Evolutionary conservation across 2,329 filamentous ascomycete genomes (phyloP), one percentile per base, ranked within the genome.

Genomic region (Monilinia fructigena): DNA sequence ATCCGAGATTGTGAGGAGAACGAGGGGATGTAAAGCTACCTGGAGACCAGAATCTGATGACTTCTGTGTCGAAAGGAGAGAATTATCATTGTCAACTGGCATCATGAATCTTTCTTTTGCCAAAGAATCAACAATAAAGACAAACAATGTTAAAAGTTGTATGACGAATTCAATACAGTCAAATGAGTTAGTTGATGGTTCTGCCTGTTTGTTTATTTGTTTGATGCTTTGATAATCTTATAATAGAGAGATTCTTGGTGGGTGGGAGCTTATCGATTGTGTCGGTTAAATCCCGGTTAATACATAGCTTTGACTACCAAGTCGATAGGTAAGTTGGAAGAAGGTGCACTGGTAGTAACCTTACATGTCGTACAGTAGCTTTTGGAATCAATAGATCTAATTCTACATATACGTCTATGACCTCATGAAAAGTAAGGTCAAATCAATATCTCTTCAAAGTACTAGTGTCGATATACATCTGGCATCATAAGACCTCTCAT

Each of bases 1-100:
- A 79, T 99, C 95, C 72, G 94, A 97, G 74, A 99, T 95, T 71
- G 91, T 96, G 79, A 99, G 91, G 71, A 98, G 89, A 63, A 97
- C 93, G 59, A 99, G 88, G 35, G 95, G 95, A 75, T 99, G 95
- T 23, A 99, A 86, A 73, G 93, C 87, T 66, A 93, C 87, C 70
- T 92, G 89, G 55, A 96, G 86, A 61, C 87, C 86, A 26, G 89
- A 89, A 61, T 75, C 75, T 14, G 85, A 84, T 71, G 86, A 83
- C 78, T 87, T 89, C 74, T 87, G 83, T 67, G 82, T 83, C 7
- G 89, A 91, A 56, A 92, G 76, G 69, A 91, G 82, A 63, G 86
- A 80, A 72, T 87, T 88, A 35, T 67, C 50, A 42, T 56, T 50
- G 14, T 77, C 70, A 68, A 80, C 78, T 66, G 81, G 81, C 84